Conservation (phyloP, 2,329 filamentous ascomycete species). For the Colletotrichum spaethianum region DNA sequence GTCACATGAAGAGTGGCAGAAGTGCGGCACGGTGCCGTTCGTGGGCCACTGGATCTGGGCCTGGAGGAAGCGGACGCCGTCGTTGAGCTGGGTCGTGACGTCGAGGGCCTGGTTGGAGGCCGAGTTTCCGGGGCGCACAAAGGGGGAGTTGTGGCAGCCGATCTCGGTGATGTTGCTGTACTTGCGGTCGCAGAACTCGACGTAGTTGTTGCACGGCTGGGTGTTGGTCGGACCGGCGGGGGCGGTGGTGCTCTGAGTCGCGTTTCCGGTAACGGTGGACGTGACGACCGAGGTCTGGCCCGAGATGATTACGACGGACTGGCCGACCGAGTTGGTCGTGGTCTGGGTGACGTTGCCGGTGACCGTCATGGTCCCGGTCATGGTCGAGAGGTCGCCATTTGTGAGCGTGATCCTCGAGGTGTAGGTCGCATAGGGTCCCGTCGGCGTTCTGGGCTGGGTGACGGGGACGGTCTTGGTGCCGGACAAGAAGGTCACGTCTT, state of each 20-base stretch:
- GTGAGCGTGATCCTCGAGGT: conserved; percentile 59
- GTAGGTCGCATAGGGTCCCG: conserved; percentile 61
- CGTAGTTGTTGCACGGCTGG: conserved; percentile 83
- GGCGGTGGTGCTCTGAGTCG: conserved; percentile 58
- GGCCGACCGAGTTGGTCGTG: conserved; percentile 47
- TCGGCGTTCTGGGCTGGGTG: conserved; percentile 56
- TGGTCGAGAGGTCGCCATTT: conserved; percentile 43
- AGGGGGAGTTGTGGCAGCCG: conserved; percentile 86
- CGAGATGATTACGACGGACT: conserved; percentile 60
- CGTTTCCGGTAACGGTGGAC: conserved; percentile 57
- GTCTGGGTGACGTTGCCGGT: conserved; percentile 50
- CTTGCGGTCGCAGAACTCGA: conserved; percentile 81
- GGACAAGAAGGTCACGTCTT: conserved; percentile 37
- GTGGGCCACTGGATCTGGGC: conserved; percentile 73
- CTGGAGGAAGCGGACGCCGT: conserved; percentile 78
- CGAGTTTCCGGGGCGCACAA: conserved; percentile 77
- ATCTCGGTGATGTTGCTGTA: conserved; percentile 89
- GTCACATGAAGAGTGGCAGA: conserved; percentile 89
- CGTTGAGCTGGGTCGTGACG: conserved; percentile 81
- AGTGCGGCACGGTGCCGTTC: conserved; percentile 71
- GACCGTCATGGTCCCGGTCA: conserved; percentile 51
- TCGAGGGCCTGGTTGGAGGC: conserved; percentile 81
- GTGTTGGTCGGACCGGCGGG: conserved; percentile 74
- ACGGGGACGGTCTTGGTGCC: conserved; percentile 43
- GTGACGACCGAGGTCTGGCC: conserved; percentile 59